Percentiles rank a stretch among this genome's conserved stretches.
Conservation (phyloP, 2,329 filamentous ascomycete genomes). For the Botrytis galanthina region DNA sequence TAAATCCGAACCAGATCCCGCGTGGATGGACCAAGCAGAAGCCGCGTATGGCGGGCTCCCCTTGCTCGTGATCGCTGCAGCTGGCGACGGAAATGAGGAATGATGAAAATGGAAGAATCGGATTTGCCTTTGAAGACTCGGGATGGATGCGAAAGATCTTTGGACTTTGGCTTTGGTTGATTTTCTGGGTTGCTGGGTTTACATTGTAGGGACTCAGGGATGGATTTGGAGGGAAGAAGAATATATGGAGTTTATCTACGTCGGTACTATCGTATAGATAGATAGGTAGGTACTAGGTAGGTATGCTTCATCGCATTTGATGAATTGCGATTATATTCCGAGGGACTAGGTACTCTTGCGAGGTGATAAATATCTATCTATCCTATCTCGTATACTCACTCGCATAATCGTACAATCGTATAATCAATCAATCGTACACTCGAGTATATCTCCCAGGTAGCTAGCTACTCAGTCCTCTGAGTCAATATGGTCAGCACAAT, state of each 20-base stretch:
- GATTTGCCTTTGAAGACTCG: not conserved
- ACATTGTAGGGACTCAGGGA: too few relatives aligned
- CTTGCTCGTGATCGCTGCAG: not conserved
- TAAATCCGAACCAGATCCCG: not conserved
- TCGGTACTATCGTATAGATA: too few relatives aligned
- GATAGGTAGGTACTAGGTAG: not conserved
- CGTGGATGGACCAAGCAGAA: slow-evolving; percentile 1
- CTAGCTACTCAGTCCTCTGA: not conserved
- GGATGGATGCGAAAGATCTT: not conserved
- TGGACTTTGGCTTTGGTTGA: not conserved
- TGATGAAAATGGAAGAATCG: not conserved
- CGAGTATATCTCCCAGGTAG: not conserved
- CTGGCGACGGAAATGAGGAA: slow-evolving; percentile 1
- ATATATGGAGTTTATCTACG: not conserved
- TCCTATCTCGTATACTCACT: not conserved
- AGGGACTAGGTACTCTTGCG: not conserved
- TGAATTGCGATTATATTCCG: not conserved
- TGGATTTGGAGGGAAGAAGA: not conserved
- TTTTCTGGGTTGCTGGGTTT: not conserved
- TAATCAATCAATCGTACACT: too few relatives aligned
- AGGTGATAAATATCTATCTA: not conserved
- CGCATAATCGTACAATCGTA: too few relatives aligned
- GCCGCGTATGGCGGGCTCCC: not conserved
- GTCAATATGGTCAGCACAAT: not conserved
- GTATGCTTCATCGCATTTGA: not conserved